phyloP scores from a whole-genome alignment of 495 filamentous ascomycete genomes.

The Neurospora pannonica region DNA sequence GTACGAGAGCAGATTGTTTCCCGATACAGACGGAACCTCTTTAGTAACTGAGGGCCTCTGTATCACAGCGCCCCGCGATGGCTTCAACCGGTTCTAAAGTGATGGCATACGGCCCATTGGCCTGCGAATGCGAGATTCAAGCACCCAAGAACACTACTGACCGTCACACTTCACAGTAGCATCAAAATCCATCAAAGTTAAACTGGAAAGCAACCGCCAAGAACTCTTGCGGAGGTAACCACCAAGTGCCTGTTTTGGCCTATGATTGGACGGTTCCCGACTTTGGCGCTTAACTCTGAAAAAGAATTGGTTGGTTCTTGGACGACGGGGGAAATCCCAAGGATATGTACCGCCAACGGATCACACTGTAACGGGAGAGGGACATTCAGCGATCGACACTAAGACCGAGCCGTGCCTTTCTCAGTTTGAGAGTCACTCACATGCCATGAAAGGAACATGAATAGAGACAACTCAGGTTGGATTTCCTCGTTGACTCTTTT shows the following conservation, averaged over 20 bases:
- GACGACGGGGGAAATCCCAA: background rate
- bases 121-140: background rate
- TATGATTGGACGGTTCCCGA: background rate
- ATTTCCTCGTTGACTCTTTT: background rate
- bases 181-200: background rate
- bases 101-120: background rate
- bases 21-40: background rate
- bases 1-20: background rate
- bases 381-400: background rate
- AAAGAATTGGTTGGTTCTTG: constrained; percentile 10
- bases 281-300: constrained; percentile 11
- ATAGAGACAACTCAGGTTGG: background rate
- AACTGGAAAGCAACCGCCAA: background rate
- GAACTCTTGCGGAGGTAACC: background rate
- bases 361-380: background rate
- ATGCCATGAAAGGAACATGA: background rate
- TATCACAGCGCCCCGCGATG: background rate
- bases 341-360: background rate
- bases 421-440: background rate
- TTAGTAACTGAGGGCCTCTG: background rate
- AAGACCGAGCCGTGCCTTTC: background rate
- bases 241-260: background rate
- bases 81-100: background rate
- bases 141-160: background rate
- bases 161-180: background rate